Conservation (phyloP, 208 protist species). For the Entamoeba moshkovskii region DNA sequence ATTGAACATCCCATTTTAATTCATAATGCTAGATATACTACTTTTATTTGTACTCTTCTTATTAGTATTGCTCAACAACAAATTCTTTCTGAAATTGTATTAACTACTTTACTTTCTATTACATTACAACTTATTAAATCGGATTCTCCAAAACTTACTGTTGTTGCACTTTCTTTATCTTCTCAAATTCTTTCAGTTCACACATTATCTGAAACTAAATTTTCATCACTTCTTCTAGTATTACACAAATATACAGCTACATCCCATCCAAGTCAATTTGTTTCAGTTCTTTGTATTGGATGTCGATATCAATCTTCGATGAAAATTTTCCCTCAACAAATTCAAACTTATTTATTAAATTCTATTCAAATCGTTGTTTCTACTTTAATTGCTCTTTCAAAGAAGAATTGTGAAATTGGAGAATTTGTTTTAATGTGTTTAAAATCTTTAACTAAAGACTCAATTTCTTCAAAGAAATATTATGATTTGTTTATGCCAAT, state of each 20-base stretch:
- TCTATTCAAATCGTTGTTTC: neutral
- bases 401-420: neutral
- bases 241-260: neutral
- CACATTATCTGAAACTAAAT: neutral
- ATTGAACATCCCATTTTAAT: neutral
- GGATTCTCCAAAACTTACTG: neutral
- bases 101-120: neutral
- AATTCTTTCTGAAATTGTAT: neutral
- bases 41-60: neutral
- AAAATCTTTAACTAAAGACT: neutral
- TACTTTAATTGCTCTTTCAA: neutral
- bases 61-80: neutral
- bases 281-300: neutral
- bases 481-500: neutral
- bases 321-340: neutral
- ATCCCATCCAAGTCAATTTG: neutral
- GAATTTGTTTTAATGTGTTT: neutral
- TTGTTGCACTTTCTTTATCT: neutral
- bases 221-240: neutral
- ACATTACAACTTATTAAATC: neutral
- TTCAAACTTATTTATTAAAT: neutral
- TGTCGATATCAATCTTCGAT: neutral
- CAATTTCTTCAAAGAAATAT: neutral
- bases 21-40: neutral
- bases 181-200: neutral